A percentile compares a stretch with the other conserved stretches of the same genome.
Evolutionary conservation across 139 green algal genomes (phyloP).

Genomic region (Chlamydomonas sp.): DNA sequence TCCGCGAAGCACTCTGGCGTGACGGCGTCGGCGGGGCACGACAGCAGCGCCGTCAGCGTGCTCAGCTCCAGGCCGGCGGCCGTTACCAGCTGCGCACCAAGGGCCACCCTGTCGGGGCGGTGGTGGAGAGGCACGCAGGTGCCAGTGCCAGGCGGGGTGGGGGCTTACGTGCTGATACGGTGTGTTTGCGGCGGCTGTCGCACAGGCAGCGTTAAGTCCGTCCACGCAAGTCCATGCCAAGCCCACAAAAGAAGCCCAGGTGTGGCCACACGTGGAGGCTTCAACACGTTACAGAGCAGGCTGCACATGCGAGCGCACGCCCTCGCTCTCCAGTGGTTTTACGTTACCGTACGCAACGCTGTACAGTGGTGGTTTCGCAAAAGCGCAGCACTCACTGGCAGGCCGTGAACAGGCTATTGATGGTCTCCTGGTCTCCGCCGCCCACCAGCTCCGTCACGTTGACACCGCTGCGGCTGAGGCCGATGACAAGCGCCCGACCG

Average conservation of each 20-base stretch:
- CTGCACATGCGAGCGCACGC: too few relatives aligned
- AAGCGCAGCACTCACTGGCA: slow-evolving; percentile 26
- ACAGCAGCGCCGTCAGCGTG: slow-evolving; percentile 20
- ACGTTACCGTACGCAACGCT: too few relatives aligned
- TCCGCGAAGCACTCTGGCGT: slow-evolving; percentile 5
- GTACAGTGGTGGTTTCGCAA: background rate
- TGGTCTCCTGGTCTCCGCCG: background rate
- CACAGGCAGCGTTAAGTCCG: too few relatives aligned
- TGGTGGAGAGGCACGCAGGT: background rate
- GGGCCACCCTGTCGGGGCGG: background rate
- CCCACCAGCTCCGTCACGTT: background rate
- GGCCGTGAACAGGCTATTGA: slow-evolving; percentile 11
- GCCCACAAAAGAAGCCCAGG: too few relatives aligned
- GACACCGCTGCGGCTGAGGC: background rate
- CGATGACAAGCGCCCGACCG: background rate
- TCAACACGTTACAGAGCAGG: too few relatives aligned
- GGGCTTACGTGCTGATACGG: too few relatives aligned
- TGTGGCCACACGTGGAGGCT: too few relatives aligned
- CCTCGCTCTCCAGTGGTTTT: too few relatives aligned
- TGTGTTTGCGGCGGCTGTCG: too few relatives aligned
- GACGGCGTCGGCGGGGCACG: background rate
- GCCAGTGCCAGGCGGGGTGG: too few relatives aligned
- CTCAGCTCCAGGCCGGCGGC: background rate
- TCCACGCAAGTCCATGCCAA: too few relatives aligned
- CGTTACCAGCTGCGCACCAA: slow-evolving; percentile 11